These are phyloP conservation scores for Xylariaceae sp. DNA, from an alignment of 2,329 filamentous ascomycete species.

Conservation along the genomic window DNA sequence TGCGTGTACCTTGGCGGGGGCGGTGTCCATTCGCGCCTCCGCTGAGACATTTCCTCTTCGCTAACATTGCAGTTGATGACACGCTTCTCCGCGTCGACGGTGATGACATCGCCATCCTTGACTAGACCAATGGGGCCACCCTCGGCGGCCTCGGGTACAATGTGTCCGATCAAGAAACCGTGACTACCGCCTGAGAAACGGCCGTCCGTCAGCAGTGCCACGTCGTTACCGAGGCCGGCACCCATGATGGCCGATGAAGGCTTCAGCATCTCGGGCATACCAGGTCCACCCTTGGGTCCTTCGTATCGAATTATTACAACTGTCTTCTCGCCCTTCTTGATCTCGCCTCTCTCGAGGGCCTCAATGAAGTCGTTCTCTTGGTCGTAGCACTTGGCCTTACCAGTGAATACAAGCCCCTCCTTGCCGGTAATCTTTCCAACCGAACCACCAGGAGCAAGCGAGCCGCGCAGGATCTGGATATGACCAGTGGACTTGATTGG, in stretches of 20 bases:
- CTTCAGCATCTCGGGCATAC: constrained; percentile 94
- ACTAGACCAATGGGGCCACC: constrained; percentile 81
- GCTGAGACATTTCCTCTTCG: constrained; percentile 55
- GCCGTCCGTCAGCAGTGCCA: constrained; percentile 68
- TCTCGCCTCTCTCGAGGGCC: constrained; percentile 68
- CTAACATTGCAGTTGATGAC: constrained; percentile 62
- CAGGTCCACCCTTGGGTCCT: constrained; percentile 86
- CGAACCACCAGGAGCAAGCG: constrained; percentile 77
- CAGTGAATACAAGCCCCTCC: constrained; percentile 77
- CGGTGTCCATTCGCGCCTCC: constrained; percentile 56
- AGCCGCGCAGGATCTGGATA: constrained; percentile 80
- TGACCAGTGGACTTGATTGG: constrained; percentile 86
- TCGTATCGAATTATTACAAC: constrained; percentile 91
- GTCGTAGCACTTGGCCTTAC: constrained; percentile 76
- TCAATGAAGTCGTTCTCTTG: constrained; percentile 75
- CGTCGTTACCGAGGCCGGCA: constrained; percentile 70
- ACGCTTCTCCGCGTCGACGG: constrained; percentile 73
- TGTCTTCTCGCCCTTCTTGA: constrained; percentile 81
- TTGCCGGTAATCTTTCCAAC: constrained; percentile 95
- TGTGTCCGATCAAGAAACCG: constrained; percentile 82
- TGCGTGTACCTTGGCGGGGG: constrained; percentile 54
- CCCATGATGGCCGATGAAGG: constrained; percentile 92
- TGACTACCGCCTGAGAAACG: constrained; percentile 77
- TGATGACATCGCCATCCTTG: constrained; percentile 72
- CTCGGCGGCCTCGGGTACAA: constrained; percentile 80